Conservation (phyloP, 2,329 filamentous ascomycete species). For the Raffaelea deltoideospora region DNA sequence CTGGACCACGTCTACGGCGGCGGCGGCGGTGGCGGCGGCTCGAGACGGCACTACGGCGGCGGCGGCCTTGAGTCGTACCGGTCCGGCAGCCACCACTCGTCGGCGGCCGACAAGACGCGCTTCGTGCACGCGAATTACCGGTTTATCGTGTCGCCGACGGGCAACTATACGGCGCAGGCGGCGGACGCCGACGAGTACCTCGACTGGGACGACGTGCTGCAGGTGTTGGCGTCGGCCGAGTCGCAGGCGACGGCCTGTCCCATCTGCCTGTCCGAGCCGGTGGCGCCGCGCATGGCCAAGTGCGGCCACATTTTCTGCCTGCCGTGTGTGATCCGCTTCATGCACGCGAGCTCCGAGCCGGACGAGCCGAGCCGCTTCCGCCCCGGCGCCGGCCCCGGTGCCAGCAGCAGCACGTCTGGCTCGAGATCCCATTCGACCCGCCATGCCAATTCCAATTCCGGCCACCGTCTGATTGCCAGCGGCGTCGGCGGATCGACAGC, state of each 20-base stretch:
- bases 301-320: conserved; percentile 97
- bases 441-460: too few relatives aligned
- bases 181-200: conserved; percentile 77
- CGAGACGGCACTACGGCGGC: conserved; percentile 34
- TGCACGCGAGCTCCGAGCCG: conserved; percentile 66
- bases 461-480: too few relatives aligned
- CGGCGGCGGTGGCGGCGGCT: conserved; percentile 26
- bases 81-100: conserved; percentile 35
- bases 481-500: neutral
- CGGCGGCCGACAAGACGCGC: conserved; percentile 72
- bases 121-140: conserved; percentile 92
- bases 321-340: conserved; percentile 84
- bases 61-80: too few relatives aligned
- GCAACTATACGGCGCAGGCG: conserved; percentile 66
- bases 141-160: conserved; percentile 78
- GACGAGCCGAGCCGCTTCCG: conserved; percentile 31
- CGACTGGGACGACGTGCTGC: conserved; percentile 80
- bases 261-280: conserved; percentile 84
- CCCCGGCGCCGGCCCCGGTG: conserved; percentile 7
- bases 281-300: conserved; percentile 89
- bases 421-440: neutral
- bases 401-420: conserved; percentile 41
- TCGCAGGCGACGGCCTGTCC: conserved; percentile 83
- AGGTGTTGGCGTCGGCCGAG: conserved; percentile 79
- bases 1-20: conserved; percentile 32